phyloP scores from a whole-genome alignment of 768 basidiomycete genomes.

The Tulasnella sp. region DNA sequence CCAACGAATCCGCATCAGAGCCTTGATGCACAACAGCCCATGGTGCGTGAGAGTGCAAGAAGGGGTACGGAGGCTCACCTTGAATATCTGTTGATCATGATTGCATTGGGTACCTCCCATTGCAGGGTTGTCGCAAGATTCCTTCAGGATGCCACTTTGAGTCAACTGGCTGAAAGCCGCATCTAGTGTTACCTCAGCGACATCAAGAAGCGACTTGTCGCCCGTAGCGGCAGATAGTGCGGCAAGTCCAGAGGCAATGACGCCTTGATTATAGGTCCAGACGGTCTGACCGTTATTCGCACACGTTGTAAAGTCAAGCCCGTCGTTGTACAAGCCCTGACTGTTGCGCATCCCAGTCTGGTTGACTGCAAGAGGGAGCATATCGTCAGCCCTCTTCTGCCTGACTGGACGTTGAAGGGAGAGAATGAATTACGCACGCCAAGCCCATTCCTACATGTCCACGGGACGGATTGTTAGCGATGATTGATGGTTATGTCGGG shows the following conservation, averaged over 20 bases:
- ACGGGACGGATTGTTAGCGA: not conserved
- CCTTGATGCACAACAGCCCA: not conserved
- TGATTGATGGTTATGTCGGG: slow-evolving; percentile 25
- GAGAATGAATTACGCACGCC: slow-evolving; percentile 23
- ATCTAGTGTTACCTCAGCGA: slow-evolving; percentile 44
- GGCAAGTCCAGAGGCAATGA: slow-evolving; percentile 43
- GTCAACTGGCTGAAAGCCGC: slow-evolving; percentile 38
- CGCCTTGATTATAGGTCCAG: slow-evolving; percentile 48
- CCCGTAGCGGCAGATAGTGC: slow-evolving; percentile 32
- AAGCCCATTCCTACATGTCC: slow-evolving; percentile 24
- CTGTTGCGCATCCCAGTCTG: slow-evolving; percentile 38
- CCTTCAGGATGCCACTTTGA: slow-evolving; percentile 34
- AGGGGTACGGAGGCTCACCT: slow-evolving; percentile 25
- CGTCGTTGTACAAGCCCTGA: slow-evolving; percentile 37
- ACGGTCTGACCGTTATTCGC: slow-evolving; percentile 42
- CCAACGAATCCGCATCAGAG: not conserved
- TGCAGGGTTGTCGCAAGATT: slow-evolving; percentile 41
- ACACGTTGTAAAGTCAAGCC: slow-evolving; percentile 29
- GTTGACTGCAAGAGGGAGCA: slow-evolving; percentile 25
- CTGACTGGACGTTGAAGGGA: no score
- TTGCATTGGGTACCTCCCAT: slow-evolving; percentile 34
- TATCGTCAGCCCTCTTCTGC: no score
- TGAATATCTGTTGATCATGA: slow-evolving; percentile 29
- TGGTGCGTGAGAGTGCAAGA: slow-evolving; percentile 36
- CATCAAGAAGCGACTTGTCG: slow-evolving; percentile 33